Conservation (phyloP, 2,329 filamentous ascomycete species). For the Stachybotrys echinatus region DNA sequence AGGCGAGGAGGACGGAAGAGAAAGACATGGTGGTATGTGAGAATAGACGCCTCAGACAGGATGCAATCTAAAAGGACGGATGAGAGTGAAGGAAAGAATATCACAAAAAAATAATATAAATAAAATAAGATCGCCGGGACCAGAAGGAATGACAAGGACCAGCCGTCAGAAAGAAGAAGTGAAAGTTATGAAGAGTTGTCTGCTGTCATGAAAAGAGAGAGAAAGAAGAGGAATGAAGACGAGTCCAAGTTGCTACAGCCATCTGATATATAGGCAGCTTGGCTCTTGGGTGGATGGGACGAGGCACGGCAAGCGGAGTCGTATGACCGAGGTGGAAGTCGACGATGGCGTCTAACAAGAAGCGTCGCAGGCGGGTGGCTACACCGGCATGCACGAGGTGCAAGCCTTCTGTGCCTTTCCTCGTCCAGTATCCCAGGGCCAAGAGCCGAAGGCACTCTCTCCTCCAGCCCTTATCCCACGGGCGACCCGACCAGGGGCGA, state of each 20-base stretch:
- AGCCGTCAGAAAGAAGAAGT: conserved; percentile 1
- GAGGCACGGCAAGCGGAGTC: background rate
- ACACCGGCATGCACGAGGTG: no score
- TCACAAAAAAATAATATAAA: background rate
- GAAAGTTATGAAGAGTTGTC: background rate
- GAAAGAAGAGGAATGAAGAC: background rate
- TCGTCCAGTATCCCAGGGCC: no score
- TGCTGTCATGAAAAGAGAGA: background rate
- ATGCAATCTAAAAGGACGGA: background rate
- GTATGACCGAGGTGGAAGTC: background rate
- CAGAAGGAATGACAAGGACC: conserved; percentile 1
- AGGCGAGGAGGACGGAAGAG: conserved; percentile 8
- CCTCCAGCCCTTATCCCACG: no score
- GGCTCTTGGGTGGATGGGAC: background rate
- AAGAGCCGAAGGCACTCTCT: no score
- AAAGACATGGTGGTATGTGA: conserved; percentile 10
- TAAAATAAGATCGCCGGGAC: conserved; percentile 1
- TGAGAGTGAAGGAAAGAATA: background rate
- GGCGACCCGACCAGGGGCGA: no score
- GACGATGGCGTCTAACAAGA: background rate
- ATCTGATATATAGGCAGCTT: background rate
- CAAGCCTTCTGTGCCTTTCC: no score
- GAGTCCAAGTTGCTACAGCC: background rate
- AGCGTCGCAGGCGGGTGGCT: background rate
- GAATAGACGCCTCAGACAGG: conserved; percentile 7